These are phyloP conservation scores for Phaeomoniella chlamydospora DNA, from an alignment of 2,329 filamentous ascomycete genomes.

Conservation along the genomic window DNA sequence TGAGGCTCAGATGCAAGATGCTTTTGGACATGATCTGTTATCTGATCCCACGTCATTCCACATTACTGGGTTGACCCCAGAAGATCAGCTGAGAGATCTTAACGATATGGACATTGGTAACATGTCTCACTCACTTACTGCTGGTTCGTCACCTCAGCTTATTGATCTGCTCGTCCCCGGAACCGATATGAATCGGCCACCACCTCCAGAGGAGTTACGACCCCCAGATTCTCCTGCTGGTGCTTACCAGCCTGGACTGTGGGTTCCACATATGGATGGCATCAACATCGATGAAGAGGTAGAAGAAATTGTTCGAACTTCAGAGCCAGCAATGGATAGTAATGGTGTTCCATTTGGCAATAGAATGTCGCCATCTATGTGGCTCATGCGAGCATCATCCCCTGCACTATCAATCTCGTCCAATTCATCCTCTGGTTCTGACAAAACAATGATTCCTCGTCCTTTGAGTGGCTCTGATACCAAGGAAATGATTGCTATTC, in stretches of 20 bases:
- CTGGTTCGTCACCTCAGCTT: constrained; percentile 32
- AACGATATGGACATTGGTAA: constrained; percentile 7
- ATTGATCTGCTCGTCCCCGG: constrained; percentile 33
- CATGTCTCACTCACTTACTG: constrained; percentile 19
- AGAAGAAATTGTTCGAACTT: constrained; percentile 36
- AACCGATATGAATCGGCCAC: constrained; percentile 28
- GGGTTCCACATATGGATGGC: background rate
- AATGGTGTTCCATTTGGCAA: background rate
- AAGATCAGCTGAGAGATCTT: background rate
- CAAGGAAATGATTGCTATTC: constrained; percentile 46
- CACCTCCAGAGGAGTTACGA: constrained; percentile 15
- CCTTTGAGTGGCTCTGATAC: constrained; percentile 35
- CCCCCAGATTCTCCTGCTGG: constrained; percentile 13
- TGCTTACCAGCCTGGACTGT: constrained; percentile 7
- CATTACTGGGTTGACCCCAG: background rate
- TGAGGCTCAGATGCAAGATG: background rate
- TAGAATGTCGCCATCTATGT: background rate
- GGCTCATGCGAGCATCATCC: constrained; percentile 12
- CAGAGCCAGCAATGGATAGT: background rate
- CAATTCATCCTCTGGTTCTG: constrained; percentile 16
- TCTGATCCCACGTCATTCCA: background rate
- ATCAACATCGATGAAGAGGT: constrained; percentile 30
- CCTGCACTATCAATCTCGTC: constrained; percentile 19
- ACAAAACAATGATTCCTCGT: constrained; percentile 9
- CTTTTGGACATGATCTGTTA: background rate